Percentiles rank a stretch among this genome's conserved stretches.
These are phyloP conservation scores for Fennellomyces sp. DNA, from an alignment of 371 early-diverging fungal species.

Conservation along the genomic window DNA sequence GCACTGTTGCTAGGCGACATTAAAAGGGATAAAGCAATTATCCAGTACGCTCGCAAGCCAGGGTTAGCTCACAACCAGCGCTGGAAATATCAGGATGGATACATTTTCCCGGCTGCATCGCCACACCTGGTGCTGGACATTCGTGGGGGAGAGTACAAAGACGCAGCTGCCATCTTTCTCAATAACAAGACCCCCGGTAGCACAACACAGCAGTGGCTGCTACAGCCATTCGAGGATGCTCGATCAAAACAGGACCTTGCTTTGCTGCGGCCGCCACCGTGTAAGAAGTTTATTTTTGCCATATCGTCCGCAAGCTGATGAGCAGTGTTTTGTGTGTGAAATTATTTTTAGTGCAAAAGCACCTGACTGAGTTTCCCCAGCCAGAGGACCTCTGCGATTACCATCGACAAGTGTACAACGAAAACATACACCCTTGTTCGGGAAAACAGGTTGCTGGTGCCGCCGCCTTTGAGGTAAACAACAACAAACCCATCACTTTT, in stretches of 20 bases:
- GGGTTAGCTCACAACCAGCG: conserved; percentile 53
- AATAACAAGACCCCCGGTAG: conserved; percentile 32
- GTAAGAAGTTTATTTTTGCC: conserved; percentile 17
- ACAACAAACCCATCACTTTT: background rate
- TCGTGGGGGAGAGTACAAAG: conserved; percentile 42
- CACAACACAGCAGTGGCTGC: conserved; percentile 45
- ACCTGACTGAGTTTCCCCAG: conserved; percentile 33
- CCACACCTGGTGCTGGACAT: conserved; percentile 49
- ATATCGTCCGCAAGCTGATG: background rate
- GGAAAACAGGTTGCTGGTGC: conserved; percentile 58
- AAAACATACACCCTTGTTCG: conserved; percentile 25
- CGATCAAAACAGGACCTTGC: conserved; percentile 38
- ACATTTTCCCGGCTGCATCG: conserved; percentile 37
- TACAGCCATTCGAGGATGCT: conserved; percentile 48
- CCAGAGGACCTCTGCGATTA: conserved; percentile 46
- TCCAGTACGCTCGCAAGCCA: conserved; percentile 54
- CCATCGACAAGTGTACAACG: conserved; percentile 38
- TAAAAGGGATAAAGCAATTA: conserved; percentile 40
- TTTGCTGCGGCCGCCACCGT: conserved; percentile 42
- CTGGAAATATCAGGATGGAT: conserved; percentile 52
- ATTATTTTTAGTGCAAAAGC: conserved; percentile 14
- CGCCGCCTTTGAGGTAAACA: conserved; percentile 57
- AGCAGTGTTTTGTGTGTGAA: background rate
- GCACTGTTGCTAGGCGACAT: conserved; percentile 38
- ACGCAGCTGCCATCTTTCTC: conserved; percentile 35